phyloP scores from a whole-genome alignment of 768 basidiomycete species.

The Lactarius deliciosus region DNA sequence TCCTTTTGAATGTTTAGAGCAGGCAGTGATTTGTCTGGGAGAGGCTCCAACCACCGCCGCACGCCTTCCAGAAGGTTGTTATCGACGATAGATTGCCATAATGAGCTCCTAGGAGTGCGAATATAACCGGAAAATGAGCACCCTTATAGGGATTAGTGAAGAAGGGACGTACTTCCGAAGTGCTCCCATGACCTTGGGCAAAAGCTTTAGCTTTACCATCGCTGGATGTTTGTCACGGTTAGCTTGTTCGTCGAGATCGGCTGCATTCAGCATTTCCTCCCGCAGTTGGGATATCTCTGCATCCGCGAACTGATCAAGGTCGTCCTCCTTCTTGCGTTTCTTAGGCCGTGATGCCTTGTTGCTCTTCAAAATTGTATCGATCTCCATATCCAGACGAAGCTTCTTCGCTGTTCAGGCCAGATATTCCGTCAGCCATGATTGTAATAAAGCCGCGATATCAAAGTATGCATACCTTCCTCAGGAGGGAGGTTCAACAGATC shows the following conservation, averaged over 20 bases:
- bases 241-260: slow-evolving; percentile 76
- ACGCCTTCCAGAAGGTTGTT: slow-evolving; percentile 93
- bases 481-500: slow-evolving; percentile 70
- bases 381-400: slow-evolving; percentile 73
- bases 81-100: slow-evolving; percentile 91
- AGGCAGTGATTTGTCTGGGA: slow-evolving; percentile 88
- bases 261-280: slow-evolving; percentile 84
- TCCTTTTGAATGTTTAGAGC: slow-evolving; percentile 95
- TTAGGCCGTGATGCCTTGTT: slow-evolving; percentile 66
- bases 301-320: slow-evolving; percentile 85
- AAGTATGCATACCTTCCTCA: slow-evolving; percentile 60
- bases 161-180: slow-evolving; percentile 75
- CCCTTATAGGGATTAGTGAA: neutral
- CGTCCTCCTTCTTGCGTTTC: slow-evolving; percentile 77
- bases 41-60: slow-evolving; percentile 88
- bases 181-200: slow-evolving; percentile 90
- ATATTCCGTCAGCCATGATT: neutral
- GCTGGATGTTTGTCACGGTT: slow-evolving; percentile 83
- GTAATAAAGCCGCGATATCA: neutral
- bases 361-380: slow-evolving; percentile 84
- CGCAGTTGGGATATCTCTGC: slow-evolving; percentile 89
- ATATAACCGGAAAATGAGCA: slow-evolving; percentile 22
- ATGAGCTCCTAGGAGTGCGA: slow-evolving; percentile 56
- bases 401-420: slow-evolving; percentile 57
- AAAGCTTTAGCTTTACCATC: slow-evolving; percentile 74